These are phyloP conservation scores for Mycosarcoma mackinlayi DNA, from an alignment of 1,284 basidiomycete species.

Conservation along the genomic window DNA sequence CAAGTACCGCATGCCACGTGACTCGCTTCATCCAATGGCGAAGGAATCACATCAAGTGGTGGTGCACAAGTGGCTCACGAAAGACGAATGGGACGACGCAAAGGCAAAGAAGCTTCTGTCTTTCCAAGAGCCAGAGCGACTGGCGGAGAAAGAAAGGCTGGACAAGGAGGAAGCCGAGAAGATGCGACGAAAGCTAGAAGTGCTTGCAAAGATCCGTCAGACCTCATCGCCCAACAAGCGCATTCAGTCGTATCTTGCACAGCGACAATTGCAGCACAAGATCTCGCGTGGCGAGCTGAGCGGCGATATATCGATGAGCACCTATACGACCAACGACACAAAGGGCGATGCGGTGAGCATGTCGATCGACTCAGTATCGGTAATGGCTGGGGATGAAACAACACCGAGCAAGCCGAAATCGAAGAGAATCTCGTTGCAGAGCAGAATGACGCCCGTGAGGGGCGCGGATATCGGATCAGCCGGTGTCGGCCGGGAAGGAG, in stretches of 20 bases:
- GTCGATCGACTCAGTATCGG: conserved; percentile 30
- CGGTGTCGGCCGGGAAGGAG: conserved; percentile 4
- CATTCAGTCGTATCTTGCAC: conserved; percentile 30
- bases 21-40: conserved; percentile 61
- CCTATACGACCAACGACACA: conserved; percentile 13
- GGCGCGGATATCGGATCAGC: not conserved
- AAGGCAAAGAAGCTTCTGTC: conserved; percentile 53
- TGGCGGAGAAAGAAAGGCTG: conserved; percentile 32
- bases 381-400: conserved; percentile 2
- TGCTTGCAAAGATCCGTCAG: conserved; percentile 48
- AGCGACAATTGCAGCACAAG: conserved; percentile 23
- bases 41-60: conserved; percentile 52
- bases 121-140: conserved; percentile 55
- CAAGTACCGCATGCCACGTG: conserved; percentile 62
- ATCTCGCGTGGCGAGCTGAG: conserved; percentile 21
- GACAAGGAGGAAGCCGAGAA: conserved; percentile 42
- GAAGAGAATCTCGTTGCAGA: conserved; percentile 31
- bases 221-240: conserved; percentile 41
- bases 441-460: conserved; percentile 20
- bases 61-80: conserved; percentile 54
- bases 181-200: conserved; percentile 41
- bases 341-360: conserved; percentile 20
- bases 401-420: conserved; percentile 29
- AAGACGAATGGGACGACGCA: conserved; percentile 60
- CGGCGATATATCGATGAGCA: conserved; percentile 28